Evolutionary conservation across 768 basidiomycete genomes (phyloP).

Genomic region (Termitomyces sp.): DNA sequence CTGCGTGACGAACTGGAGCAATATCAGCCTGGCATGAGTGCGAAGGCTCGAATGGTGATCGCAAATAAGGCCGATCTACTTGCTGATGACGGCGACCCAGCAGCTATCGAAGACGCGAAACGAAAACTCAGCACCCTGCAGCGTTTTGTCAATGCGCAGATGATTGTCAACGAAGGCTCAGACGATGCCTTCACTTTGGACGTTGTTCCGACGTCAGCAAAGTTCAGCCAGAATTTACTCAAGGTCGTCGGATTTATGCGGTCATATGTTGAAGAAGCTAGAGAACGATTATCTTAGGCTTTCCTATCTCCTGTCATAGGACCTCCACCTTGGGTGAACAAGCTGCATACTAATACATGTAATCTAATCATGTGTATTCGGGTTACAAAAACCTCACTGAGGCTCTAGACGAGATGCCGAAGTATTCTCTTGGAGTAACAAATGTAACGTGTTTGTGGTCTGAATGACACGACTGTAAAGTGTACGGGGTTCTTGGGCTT

Average conservation of each 20-base stretch:
- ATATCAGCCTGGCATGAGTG: conserved; percentile 75
- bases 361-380: background rate
- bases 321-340: background rate
- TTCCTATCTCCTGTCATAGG: background rate
- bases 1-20: conserved; percentile 82
- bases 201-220: conserved; percentile 82
- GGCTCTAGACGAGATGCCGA: no score
- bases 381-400: background rate
- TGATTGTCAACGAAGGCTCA: conserved; percentile 24
- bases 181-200: conserved; percentile 40
- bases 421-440: background rate
- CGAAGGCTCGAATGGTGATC: conserved; percentile 75
- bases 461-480: no score
- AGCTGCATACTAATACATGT: background rate
- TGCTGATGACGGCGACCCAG: conserved; percentile 43
- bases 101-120: conserved; percentile 48
- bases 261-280: conserved; percentile 51
- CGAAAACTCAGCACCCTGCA: conserved; percentile 55
- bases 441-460: background rate
- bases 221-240: conserved; percentile 77
- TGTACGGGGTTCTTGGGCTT: no score
- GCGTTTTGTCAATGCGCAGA: conserved; percentile 47
- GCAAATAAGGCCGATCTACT: conserved; percentile 95
- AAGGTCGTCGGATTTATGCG: conserved; percentile 68
- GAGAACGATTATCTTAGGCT: conserved; percentile 11